Evolutionary conservation across 345 rosid species (phyloP), one percentile per base, ranked within the genome.

Genomic region (Microthlaspi erraticum): DNA sequence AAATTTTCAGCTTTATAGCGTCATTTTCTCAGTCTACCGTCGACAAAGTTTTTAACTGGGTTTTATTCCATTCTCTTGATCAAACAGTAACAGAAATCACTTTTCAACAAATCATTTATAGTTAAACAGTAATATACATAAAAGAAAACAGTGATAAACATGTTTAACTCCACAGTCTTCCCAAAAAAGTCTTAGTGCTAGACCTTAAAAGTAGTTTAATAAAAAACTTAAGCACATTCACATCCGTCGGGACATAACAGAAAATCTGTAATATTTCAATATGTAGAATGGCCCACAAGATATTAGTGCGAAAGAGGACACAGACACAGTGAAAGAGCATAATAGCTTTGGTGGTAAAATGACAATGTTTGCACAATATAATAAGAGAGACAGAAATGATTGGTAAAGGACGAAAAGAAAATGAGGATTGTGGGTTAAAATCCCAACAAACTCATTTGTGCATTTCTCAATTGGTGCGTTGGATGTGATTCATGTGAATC

Each of bases 281-380:
- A 51, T 2, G 29, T 26, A 29, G 11, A 49, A 26, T 26, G 50
- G 23, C 51, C 60, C 67, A 50, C 60, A 70, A 50, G 60, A 60
- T 39, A 70, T 12, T 26, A 70, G 66, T 70, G 74, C 58, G 10
- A 23, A 56, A 70, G 19, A 41, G 29, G 52, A n/a, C 20, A 71
- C 42, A 38, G 43, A n/a, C 20, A 71, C 42, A 71, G 75, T 71
- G 55, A 61, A 71, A 62, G 39, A 62, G 70, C 75, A 60, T 53
- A 41, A 8, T 41, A 23, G 60, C 2, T 54, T 62, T 53, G 46
- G 70, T 72, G 76, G 76, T 20, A 7, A 53, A 53, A 54, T 72
- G 76, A 72, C 70, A 44, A 53, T 63, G 69, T 62, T 20, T 53
- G 56, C 76, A 26, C 29, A 63, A 70, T 62, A 72, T 72, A 14